phyloP scores from a whole-genome alignment of 257 asterid genomes.

The Solanum pinnatisectum region DNA sequence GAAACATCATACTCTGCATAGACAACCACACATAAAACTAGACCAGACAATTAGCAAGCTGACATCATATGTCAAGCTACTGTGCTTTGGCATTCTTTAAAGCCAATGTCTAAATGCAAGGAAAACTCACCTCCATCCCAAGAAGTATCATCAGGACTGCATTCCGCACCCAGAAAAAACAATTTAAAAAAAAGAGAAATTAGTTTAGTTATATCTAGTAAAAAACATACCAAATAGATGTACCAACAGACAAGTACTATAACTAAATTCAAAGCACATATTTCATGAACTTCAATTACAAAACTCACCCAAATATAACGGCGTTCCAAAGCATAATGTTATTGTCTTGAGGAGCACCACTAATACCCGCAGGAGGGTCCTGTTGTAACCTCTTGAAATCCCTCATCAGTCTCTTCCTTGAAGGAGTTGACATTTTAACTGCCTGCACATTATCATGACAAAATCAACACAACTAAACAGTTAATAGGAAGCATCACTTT shows the following conservation, averaged over 20 bases:
- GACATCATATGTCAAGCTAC: neutral
- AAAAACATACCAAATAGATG: neutral
- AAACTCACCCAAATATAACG: conserved; percentile 63
- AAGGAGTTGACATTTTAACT: conserved; percentile 57
- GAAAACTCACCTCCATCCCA: conserved; percentile 83
- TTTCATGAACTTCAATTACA: neutral
- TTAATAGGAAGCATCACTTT: neutral
- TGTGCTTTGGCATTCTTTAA: neutral
- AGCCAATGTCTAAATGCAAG: conserved; percentile 3
- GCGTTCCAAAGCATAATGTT: conserved; percentile 84
- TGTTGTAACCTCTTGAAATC: conserved; percentile 76
- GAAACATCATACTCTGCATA: neutral
- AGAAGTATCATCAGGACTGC: conserved; percentile 88
- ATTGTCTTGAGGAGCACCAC: conserved; percentile 74
- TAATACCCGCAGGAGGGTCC: conserved; percentile 76
- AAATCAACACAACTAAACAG: neutral
- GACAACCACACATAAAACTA: neutral
- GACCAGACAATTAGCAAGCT: neutral
- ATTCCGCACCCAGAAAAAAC: conserved; percentile 17
- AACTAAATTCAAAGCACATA: neutral
- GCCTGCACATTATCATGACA: conserved; percentile 7
- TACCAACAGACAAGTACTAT: neutral
- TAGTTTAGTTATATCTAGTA: conserved; percentile 16
- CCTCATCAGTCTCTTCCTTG: conserved; percentile 83
- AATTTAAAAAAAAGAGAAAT: conserved; percentile 15